Percentiles rank a stretch among this genome's conserved stretches.
Evolutionary conservation across 176 grass and related monocot species (phyloP).

Genomic region (Triticum dicoccoides): DNA sequence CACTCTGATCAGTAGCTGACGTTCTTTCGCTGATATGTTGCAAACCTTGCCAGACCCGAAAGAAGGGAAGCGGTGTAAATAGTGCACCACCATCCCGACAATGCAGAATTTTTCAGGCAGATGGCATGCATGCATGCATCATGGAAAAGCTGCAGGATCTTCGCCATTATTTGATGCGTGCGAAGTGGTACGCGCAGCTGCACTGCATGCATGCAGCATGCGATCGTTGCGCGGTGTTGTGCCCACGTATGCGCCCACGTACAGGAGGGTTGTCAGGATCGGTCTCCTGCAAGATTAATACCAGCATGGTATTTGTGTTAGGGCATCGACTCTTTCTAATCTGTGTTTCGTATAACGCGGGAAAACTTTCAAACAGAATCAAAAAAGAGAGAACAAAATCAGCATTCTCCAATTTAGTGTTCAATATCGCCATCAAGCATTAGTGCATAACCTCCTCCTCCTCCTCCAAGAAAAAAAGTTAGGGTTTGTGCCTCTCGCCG

Average conservation of each 20-base stretch:
- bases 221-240: not conserved
- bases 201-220: not conserved
- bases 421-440: no score
- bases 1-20: not conserved
- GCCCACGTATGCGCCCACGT: not conserved
- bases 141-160: constrained; percentile 24
- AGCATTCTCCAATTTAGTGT: no score
- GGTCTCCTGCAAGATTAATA: not conserved
- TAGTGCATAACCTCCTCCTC: no score
- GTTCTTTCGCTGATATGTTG: not conserved
- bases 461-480: no score
- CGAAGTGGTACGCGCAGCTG: not conserved
- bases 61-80: not conserved
- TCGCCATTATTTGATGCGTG: not conserved
- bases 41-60: not conserved
- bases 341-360: not conserved
- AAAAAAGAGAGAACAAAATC: not conserved
- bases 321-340: no score
- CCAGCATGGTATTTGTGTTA: not conserved
- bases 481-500: no score
- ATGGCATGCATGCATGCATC: not conserved
- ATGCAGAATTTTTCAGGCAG: not conserved
- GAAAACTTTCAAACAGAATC: not conserved
- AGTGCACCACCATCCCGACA: not conserved
- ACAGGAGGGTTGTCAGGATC: not conserved